Conservation (phyloP, 192 early-diverging fungal species). For the Podila verticillata region DNA sequence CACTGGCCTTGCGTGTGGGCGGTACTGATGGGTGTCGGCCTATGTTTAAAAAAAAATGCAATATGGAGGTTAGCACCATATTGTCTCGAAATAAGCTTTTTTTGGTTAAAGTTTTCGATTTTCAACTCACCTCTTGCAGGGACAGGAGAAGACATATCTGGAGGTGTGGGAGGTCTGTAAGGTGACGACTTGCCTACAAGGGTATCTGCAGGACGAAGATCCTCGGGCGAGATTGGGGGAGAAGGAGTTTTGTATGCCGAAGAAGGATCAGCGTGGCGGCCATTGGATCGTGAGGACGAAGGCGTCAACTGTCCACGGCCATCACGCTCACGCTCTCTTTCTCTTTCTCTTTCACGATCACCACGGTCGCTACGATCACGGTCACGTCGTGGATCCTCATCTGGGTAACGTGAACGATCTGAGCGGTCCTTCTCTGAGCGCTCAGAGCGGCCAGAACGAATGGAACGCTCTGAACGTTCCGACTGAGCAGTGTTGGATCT, state of each 20-base stretch:
- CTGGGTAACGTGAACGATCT: conserved; percentile 24
- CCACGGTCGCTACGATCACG: conserved; percentile 20
- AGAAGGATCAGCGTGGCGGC: conserved; percentile 15
- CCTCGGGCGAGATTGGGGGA: conserved; percentile 36
- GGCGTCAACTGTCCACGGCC: neutral
- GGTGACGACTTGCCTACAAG: conserved; percentile 7
- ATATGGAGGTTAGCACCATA: neutral
- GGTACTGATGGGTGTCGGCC: conserved; percentile 18
- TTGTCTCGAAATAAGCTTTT: neutral
- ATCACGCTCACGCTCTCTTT: conserved; percentile 16
- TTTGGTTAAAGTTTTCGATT: neutral
- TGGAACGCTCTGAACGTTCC: conserved; percentile 39
- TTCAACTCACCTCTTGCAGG: conserved; percentile 22
- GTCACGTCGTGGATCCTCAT: conserved; percentile 10
- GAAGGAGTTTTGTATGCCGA: conserved; percentile 43
- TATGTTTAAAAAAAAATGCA: neutral
- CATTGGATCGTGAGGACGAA: conserved; percentile 6
- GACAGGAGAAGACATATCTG: conserved; percentile 32
- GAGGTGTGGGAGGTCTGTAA: conserved; percentile 42
- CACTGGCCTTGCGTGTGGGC: conserved; percentile 28
- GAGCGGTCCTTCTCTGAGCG: conserved; percentile 38
- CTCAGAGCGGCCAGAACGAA: conserved; percentile 36
- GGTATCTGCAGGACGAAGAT: conserved; percentile 17
- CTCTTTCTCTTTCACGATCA: conserved; percentile 7
- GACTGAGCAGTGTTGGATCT: conserved; percentile 46